Conservation (phyloP, 495 filamentous ascomycete genomes). For the Aspergillus nidulans region DNA sequence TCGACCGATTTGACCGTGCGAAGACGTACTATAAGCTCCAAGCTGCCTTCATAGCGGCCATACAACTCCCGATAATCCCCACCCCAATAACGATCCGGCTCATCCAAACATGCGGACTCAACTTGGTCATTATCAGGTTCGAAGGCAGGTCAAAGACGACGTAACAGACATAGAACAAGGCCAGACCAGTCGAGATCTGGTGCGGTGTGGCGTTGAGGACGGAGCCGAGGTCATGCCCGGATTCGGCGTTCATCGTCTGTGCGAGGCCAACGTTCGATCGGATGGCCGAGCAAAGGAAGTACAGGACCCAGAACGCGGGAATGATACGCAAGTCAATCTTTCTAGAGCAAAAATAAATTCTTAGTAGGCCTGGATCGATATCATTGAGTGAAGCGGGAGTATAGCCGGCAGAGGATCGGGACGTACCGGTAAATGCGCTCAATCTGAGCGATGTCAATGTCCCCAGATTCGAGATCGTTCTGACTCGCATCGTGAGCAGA, state of each 20-base stretch:
- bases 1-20: too few relatives aligned
- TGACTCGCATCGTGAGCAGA: background rate
- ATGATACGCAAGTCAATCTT: slow-evolving; percentile 84
- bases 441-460: slow-evolving; percentile 32
- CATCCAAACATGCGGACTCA: slow-evolving; percentile 90
- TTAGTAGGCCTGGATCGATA: background rate
- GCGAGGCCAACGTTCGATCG: slow-evolving; percentile 86
- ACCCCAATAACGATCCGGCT: slow-evolving; percentile 85
- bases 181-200: slow-evolving; percentile 76
- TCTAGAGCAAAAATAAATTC: slow-evolving; percentile 17
- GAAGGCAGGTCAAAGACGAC: slow-evolving; percentile 86
- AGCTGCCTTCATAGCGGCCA: slow-evolving; percentile 71
- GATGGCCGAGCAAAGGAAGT: slow-evolving; percentile 89
- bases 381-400: too few relatives aligned
- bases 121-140: slow-evolving; percentile 80
- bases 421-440: slow-evolving; percentile 41
- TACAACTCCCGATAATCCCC: slow-evolving; percentile 75
- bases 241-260: slow-evolving; percentile 76
- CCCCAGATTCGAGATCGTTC: slow-evolving; percentile 22
- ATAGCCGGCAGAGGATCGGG: background rate
- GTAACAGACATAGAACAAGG: slow-evolving; percentile 88
- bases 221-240: slow-evolving; percentile 63
- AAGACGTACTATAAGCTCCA: slow-evolving; percentile 82
- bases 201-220: slow-evolving; percentile 63
- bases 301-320: slow-evolving; percentile 88